Evolutionary conservation across 2,329 filamentous ascomycete species (phyloP), one percentile per base, ranked within the genome.

Genomic region (Biscogniauxia marginata): DNA sequence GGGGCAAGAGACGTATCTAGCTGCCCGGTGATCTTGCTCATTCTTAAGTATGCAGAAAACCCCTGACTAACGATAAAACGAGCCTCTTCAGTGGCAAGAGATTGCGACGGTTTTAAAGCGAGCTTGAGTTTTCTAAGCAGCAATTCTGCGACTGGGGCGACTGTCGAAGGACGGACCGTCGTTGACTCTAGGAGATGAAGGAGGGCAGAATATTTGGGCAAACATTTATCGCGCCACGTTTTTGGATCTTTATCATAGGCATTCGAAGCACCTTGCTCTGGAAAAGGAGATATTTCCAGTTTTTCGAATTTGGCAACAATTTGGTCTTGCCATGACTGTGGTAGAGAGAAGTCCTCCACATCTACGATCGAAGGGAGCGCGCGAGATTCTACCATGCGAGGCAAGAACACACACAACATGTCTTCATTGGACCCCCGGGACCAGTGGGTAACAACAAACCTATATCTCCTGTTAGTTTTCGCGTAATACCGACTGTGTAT

Each of bases 361-460:
- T 81, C 79, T 1, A 73, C 74, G 9, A 74, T 68, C 8, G 78
- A 72, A 1, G 83, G 84, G 30, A 91, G 79, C 3, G 79, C 82
- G 18, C 75, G 73, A 6, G 75, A 75, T 52, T 78, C 75, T 3
- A 84, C 80, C 79, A 93, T 84, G 49, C 81, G 83, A 1, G 88
- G 87, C 25, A 93, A 70, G 23, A 90, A 71, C 8, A 90, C 78
- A 64, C 87, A 91, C 16, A 92, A 76, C 59, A 87, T 81, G 60
- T 87, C 83, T 69, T 91, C 86, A 51, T 90, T 80, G 67, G 78
- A 70, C 62, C 75, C 77, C 62, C 86, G 82, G 3, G 84, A 83
- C 90, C 91, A 96, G 64, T 90, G 86, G 6, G 81, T 81, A 25
- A 86, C 77, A 59, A 96, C 80, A 66, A 95, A 97, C 67, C 88